Evolutionary conservation across 2,329 filamentous ascomycete species (phyloP), one percentile per base, ranked within the genome.

Genomic region (Penicillium sp.): DNA sequence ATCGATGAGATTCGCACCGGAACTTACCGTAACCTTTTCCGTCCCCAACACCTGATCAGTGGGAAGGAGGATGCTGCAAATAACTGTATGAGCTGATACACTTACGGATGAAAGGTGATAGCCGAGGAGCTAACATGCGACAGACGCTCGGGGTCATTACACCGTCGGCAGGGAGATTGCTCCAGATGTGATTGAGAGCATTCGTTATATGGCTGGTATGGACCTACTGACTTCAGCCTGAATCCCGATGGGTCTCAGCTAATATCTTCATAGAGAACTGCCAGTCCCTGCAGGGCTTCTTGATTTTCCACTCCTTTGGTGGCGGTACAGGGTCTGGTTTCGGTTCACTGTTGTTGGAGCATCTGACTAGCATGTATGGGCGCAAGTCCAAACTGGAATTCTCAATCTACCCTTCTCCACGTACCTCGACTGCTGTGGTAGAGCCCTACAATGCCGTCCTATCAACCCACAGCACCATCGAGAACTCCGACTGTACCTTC

Each of bases 341-440:
- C 62, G 85, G 85, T 65, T 83, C 84, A 53, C 79, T 88, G 41
- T 76, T 88, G 58, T 77, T 87, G 46, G 85, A 88, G 72, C 82
- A 83, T 62, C 79, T 88, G 51, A 82, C 84, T 47, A 80, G 81
- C 63, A 84, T 87, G 68, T 88, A 85, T 68, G 83, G 82, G 73
- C 87, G 87, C 78, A 88, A 87, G 76, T 85, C 78, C 67, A 87
- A 87, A 77, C 81, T 87, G 52, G 84, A 87, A 68, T 87, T 87
- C 67, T 79, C 84, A 57, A 81, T 87, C 53, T 88, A 87, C 72
- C 85, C 85, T 53, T 82, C 84, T 53, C 84, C 85, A 47, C 81
- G 82, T 61, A 82, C 86, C 51, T 83, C 83, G 19, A 87, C 83
- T 50, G 84, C 84, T n/a, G 83, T 88, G 36, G 85, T 88, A 35